Evolutionary conservation across 495 filamentous ascomycete species (phyloP), one percentile per base, ranked within the genome.

Genomic region (Astrothelium subdiscretum): DNA sequence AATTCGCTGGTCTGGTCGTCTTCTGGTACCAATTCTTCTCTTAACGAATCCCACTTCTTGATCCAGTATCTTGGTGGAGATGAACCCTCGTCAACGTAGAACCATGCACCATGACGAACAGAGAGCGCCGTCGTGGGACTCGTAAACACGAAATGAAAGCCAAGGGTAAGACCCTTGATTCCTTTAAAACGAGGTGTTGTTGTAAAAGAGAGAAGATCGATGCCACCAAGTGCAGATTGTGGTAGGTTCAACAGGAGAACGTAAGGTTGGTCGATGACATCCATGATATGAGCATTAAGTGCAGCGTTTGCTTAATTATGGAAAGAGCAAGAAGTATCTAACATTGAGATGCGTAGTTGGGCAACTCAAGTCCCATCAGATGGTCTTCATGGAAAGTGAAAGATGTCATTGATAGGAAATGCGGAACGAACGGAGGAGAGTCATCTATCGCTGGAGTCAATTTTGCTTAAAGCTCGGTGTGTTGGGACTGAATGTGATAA

Each of bases 61-160:
- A 81, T 75, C 13, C 84, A 71, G 29, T 74, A 69, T 1, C 74
- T 72, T 26, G 57, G 52, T n/a, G 62, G 63, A 29, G 31, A 48
- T 65, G 77, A 52, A 1, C 24, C 22, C 40, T 68, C 67, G 20
- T 68, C 63, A 1, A 83, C 75, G 43, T 72, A 60, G 67, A 86
- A 78, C 85, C 85, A 88, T 62, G 78, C 81, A 13, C 82, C 85
- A 63, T 78, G 80, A 20, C 85, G 78, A 15, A 85, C 70, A 4
- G 83, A 83, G 6, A 76, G 66, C 0, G 77, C 76, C 26, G 70
- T 71, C 20, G 70, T 71, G 18, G 77, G 73, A 1, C 79, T 73
- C 15, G 78, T 77, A 62, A 83, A 81, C 5, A 85, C 76, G 62
- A 85, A 78, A 66, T 88, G 85, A 32, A 75, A 71, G 4, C 85